Base-by-base conservation (phyloP, 2,329 filamentous ascomycete genomes). In the Penicillium sp. region DNA sequence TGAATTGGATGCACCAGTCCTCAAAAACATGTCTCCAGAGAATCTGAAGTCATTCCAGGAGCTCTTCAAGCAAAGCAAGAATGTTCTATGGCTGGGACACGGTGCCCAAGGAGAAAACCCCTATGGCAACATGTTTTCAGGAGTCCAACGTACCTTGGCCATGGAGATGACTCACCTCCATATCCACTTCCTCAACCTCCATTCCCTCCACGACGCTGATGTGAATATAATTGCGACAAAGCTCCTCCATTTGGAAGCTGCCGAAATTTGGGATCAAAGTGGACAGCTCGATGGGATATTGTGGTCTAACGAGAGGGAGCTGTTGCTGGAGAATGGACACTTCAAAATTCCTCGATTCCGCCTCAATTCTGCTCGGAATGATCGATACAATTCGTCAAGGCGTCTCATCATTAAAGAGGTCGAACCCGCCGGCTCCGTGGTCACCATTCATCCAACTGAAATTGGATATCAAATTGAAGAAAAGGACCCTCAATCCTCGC, bases 241-340 rank as follows among this genome's bases (percentile, higher is more conserved):
- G 18, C 56, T 67, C 12, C 55, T 67, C 7, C 56, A 53, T 12
- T 48, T 64, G 4, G 56, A 59, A 13, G 56, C 44, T 29, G 44
- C 57, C 3, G 59, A 60, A 15, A 41, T 51, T 2, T 66, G 59
- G 63, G 58, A 60, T 23, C 56, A 58, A 6, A 38, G 40, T 8
- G 56, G 56, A 2, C 45, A 52, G 29, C 29, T 57, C 2, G 35
- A 53, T 23, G 53, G 54, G 2, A 44, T 70, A 0, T 42, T 71
- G 4, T 72, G 70, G 68, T 64, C 61, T 4, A 58, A 60, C 1
- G 70, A 72, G 49, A 64, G 60, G 1, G 70, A 74, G 45, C 29
- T 68, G 3, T 57, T 57, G 16, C 39, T 72, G 12, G 31, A 62
- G 5, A 35, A 65, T 32, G 69, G 66, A 2, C 55, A 60, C 4